phyloP scores from a whole-genome alignment of 768 basidiomycete genomes.

The Pisolithus microcarpus region DNA sequence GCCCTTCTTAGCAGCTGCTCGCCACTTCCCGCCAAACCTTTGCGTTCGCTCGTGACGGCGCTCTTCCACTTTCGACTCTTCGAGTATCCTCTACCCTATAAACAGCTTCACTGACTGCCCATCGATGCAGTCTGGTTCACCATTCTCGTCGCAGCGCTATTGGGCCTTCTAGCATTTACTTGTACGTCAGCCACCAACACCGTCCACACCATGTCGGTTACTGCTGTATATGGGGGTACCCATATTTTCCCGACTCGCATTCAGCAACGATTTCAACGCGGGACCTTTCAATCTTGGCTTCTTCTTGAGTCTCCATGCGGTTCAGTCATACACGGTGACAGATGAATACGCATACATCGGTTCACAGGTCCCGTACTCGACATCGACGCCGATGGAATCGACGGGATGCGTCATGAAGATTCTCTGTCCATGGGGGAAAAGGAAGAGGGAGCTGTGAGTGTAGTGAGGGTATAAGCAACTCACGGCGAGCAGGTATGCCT shows the following conservation, averaged over 20 bases:
- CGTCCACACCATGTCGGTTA: constrained; percentile 48
- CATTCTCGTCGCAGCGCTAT: constrained; percentile 29
- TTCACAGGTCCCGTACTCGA: constrained; percentile 60
- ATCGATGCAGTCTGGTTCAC: constrained; percentile 55
- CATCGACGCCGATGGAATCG: constrained; percentile 18
- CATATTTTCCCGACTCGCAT: constrained; percentile 43
- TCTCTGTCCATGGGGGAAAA: too few species aligned
- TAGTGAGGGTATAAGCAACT: too few species aligned
- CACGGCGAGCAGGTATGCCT: too few species aligned
- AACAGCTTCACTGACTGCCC: constrained; percentile 44
- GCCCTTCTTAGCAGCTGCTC: constrained; percentile 28
- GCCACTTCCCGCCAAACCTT: constrained; percentile 49
- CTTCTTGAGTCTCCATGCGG: constrained; percentile 27
- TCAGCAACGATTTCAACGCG: constrained; percentile 37
- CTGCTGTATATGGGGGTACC: constrained; percentile 44
- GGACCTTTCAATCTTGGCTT: constrained; percentile 43
- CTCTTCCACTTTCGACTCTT: constrained; percentile 53
- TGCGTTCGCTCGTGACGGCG: constrained; percentile 55
- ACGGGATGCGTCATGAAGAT: too few species aligned
- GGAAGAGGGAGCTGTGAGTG: too few species aligned
- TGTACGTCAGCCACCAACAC: constrained; percentile 49
- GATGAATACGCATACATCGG: constrained; percentile 38
- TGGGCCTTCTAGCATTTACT: constrained; percentile 50
- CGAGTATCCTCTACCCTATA: constrained; percentile 48
- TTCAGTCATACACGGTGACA: neutral